Base-by-base conservation (phyloP, 805 yeast genomes). In the Suhomyces pyralidae region DNA sequence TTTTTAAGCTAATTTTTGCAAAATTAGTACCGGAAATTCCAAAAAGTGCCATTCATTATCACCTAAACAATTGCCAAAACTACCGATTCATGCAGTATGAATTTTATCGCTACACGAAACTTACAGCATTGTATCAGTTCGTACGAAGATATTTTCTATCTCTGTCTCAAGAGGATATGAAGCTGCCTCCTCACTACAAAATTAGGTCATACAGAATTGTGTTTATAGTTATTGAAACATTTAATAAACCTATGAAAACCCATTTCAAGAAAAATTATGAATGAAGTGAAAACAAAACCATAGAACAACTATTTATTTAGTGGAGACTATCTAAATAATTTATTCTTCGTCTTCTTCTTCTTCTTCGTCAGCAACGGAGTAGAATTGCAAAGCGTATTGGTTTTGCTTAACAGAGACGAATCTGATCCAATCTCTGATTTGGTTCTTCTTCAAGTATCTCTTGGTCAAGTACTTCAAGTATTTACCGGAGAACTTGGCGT, bases 361-460 rank as follows among this genome's bases (percentile, higher is more conserved):
- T 71, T 92, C 96, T 69, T 89, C 84, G 68, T 79, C 93, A 70
- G 93, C 91, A 78, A 93, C 94, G 79, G 96, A 90, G 97, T 90
- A 94, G 97, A 93, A 93, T 80, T 94, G 92, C 83, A 93, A 85
- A 80, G 88, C 88, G 90, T 94, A 94, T 79, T 84, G 86, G 87
- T 92, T 90, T 81, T 89, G 88, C 83, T 91, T 88, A 74, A 88
- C 86, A 64, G 98, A 89, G 66, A 93, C 97, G 73, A 93, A 92
- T 86, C 98, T 94, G 81, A 93, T 92, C 98, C 98, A 93, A 85
- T 94, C 98, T 85, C 97, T 91, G 84, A 93, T 89, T 82, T 90
- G 96, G 93, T 92, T 90, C 90, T 94, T 94, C 96, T 93, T 96
- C 81, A 94, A 90, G 94, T 90, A 94, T 85, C 96, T 93, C 91